Evolutionary conservation across 805 yeast species (phyloP).

Genomic region (Metschnikowia baotianmanensis): DNA sequence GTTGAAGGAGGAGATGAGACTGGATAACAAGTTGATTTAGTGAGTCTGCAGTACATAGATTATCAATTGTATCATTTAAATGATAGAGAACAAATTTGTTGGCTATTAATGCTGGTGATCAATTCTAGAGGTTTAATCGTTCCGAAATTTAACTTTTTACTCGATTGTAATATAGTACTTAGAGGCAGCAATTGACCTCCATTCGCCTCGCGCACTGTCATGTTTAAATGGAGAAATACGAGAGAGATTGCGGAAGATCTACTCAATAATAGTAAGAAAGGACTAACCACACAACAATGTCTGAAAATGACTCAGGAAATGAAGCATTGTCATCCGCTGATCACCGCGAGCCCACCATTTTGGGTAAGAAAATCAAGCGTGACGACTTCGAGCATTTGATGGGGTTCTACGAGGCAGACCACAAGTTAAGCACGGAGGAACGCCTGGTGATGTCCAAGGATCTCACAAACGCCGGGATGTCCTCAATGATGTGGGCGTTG

Average conservation of each 20-base stretch:
- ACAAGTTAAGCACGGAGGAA: conserved; percentile 38
- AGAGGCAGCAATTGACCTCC: too few relatives aligned
- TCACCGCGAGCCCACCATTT: conserved; percentile 10
- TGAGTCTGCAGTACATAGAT: conserved; percentile 1
- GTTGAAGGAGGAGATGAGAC: conserved; percentile 73
- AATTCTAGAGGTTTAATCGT: too few relatives aligned
- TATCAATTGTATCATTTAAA: too few relatives aligned
- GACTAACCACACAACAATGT: conserved; percentile 2
- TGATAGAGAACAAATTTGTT: too few relatives aligned
- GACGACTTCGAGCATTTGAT: conserved; percentile 38
- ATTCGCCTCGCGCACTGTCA: too few relatives aligned
- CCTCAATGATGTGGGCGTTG: conserved; percentile 39
- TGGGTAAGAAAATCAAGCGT: conserved; percentile 26
- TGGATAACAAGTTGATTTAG: conserved; percentile 50
- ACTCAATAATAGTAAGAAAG: too few relatives aligned
- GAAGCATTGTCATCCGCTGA: neutral
- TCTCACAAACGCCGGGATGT: conserved; percentile 33
- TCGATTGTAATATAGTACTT: too few relatives aligned
- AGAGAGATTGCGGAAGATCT: too few relatives aligned
- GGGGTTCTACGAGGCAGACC: conserved; percentile 50
- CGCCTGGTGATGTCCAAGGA: conserved; percentile 40
- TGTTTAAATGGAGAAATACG: too few relatives aligned
- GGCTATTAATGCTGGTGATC: too few relatives aligned
- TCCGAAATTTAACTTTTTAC: too few relatives aligned
- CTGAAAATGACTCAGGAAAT: conserved; percentile 2